phyloP scores from a whole-genome alignment of 805 yeast genomes.

The Starmerella vaccinii region DNA sequence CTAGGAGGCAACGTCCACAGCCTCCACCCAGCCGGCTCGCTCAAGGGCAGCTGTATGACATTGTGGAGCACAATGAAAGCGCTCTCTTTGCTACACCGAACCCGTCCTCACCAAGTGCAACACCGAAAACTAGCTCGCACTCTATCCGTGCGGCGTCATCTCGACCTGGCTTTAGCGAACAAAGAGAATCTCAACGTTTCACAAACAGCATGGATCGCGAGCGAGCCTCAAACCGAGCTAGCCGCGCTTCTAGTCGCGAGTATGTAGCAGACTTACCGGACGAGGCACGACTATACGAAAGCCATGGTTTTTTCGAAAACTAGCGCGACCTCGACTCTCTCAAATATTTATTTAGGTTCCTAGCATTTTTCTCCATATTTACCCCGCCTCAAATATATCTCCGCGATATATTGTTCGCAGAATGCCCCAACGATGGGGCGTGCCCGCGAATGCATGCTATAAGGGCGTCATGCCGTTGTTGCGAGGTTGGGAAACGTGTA shows the following conservation, averaged over 20 bases:
- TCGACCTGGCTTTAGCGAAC: neutral
- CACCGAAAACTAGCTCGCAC: neutral
- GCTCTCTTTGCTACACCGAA: neutral
- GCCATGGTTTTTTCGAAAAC: neutral
- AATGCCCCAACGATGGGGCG: neutral
- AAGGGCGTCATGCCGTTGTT: neutral
- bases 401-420: too few species aligned
- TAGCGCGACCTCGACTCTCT: neutral
- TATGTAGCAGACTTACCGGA: constrained; percentile 23
- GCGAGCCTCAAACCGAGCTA: neutral
- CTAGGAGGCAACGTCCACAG: neutral
- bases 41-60: constrained; percentile 2
- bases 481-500: neutral
- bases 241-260: constrained; percentile 20
- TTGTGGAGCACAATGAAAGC: constrained; percentile 5
- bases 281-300: constrained; percentile 21
- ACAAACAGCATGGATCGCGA: neutral
- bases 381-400: too few species aligned
- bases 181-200: neutral
- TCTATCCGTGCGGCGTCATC: neutral
- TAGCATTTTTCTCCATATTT: neutral
- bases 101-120: neutral
- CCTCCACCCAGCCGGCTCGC: constrained; percentile 5
- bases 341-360: neutral
- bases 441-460: neutral